Base-by-base conservation (phyloP, 1,284 basidiomycete species). In the Leccinum pseudoinsigne region DNA sequence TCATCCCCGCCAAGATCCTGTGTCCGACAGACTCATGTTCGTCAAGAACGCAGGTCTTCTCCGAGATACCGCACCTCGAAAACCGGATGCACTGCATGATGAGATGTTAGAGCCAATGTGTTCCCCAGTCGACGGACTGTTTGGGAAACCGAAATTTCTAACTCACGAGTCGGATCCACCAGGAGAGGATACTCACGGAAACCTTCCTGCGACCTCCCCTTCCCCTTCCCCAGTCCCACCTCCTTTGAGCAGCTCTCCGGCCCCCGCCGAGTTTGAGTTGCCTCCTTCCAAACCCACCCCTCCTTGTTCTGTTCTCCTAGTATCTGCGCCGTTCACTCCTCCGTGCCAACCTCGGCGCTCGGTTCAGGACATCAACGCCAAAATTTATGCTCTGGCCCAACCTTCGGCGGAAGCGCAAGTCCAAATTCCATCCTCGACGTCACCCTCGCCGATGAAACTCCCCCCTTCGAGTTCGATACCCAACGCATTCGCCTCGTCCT, bases 241-340 rank as follows among this genome's bases (percentile, higher is more conserved):
- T 64, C 75, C 75, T 5, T 62, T 62, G 54, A 77, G 75, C 10
- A 75, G 74, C 21, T 75, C 74, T 31, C 73, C 73, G 1, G 55
- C 59, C 12, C 45, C 53, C 5, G 40, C 42, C 21, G 68, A 69
- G 31, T 23, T 54, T 7, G 59, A 63, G 5, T 40, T 50, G 0
- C 64, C 53, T 9, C 31, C 62, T 16, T 57, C 51, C 0, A 57
- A 23, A 31, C 62, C 51, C 3, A 62, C 51, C 1, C 55, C 58
- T 50, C 58, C 64, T 23, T 23, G 23, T 3, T 12, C 28, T 11
- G 18, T 21, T 50, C 45, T 21, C 21, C 12, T 21, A 21, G 45
- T 50, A 50, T 11, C 18, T 21, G 47, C 18, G 0, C 34, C 55
- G 4, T 7, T 50, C 21, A 55, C 64, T 6, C 56, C 64, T 1